phyloP scores from a whole-genome alignment of 176 grass and related monocot genomes.

The Tuctoria greenei region DNA sequence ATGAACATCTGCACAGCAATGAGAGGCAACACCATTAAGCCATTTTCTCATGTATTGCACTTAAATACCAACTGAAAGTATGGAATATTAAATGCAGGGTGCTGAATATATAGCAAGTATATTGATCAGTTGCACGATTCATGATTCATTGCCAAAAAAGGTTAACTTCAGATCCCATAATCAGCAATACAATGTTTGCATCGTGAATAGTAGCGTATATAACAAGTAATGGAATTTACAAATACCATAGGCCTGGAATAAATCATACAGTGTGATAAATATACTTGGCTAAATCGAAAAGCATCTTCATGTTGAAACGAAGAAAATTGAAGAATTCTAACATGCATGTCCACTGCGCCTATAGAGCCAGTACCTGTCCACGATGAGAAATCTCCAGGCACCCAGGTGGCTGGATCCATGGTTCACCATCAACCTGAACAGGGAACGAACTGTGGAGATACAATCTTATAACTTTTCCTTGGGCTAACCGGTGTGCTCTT shows the following conservation, averaged over 20 bases:
- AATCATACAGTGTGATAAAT: not conserved
- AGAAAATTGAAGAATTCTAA: not conserved
- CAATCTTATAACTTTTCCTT: slow-evolving; percentile 83
- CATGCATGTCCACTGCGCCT: not conserved
- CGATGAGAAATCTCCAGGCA: slow-evolving; percentile 86
- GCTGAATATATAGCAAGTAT: not conserved
- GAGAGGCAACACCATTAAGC: slow-evolving; percentile 24
- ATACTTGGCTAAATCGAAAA: not conserved
- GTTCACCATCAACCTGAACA: slow-evolving; percentile 97
- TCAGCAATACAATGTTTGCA: not conserved
- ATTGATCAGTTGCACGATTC: not conserved
- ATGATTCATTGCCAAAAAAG: no score
- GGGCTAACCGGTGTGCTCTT: slow-evolving; percentile 71
- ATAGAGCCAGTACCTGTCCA: slow-evolving; percentile 62
- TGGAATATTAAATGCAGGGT: slow-evolving; percentile 1
- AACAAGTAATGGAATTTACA: not conserved
- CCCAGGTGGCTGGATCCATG: slow-evolving; percentile 89
- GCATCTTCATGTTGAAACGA: not conserved
- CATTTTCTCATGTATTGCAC: not conserved
- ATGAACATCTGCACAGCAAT: slow-evolving; percentile 71
- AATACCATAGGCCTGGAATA: not conserved
- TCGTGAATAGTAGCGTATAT: not conserved
- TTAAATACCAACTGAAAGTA: not conserved
- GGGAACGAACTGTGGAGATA: slow-evolving; percentile 85
- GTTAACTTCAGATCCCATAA: not conserved